These are phyloP conservation scores for Sugiyamaella castrensis DNA, from an alignment of 1,139 yeast genomes.

Conservation along the genomic window DNA sequence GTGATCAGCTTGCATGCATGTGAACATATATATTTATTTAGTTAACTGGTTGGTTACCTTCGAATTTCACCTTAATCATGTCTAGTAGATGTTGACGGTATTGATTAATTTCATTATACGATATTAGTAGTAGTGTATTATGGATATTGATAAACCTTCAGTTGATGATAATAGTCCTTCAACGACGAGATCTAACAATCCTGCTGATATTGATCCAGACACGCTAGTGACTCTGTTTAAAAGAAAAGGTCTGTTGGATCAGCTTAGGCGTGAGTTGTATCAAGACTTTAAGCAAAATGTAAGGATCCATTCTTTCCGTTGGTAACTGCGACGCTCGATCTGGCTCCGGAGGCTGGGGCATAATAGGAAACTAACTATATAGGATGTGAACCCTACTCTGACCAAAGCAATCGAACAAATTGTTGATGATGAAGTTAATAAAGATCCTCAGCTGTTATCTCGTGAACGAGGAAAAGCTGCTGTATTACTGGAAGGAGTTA, in stretches of 20 bases:
- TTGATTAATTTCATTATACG: too few species aligned
- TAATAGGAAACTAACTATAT: background rate
- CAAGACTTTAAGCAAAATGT: slow-evolving; percentile 33
- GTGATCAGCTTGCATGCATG: too few species aligned
- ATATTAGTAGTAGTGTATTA: too few species aligned
- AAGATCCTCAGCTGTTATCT: slow-evolving; percentile 27
- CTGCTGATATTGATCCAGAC: slow-evolving; percentile 1
- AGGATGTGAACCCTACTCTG: slow-evolving; percentile 27
- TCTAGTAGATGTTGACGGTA: too few species aligned
- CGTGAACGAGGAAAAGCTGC: slow-evolving; percentile 34
- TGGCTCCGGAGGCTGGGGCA: background rate
- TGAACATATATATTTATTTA: too few species aligned
- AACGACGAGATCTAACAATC: too few species aligned
- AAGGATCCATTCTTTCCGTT: too few species aligned
- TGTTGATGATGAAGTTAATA: slow-evolving; percentile 31
- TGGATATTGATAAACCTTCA: too few species aligned
- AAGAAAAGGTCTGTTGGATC: slow-evolving; percentile 34
- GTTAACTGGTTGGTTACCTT: too few species aligned
- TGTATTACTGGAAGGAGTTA: slow-evolving; percentile 33
- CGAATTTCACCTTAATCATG: too few species aligned
- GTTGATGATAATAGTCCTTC: too few species aligned
- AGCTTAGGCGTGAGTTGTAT: slow-evolving; percentile 29
- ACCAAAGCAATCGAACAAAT: slow-evolving; percentile 26
- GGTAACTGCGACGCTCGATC: too few species aligned
- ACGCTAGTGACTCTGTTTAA: slow-evolving; percentile 28